Base-by-base conservation (phyloP, 2,329 filamentous ascomycete genomes). In the Ilyonectria mors-panacis region DNA sequence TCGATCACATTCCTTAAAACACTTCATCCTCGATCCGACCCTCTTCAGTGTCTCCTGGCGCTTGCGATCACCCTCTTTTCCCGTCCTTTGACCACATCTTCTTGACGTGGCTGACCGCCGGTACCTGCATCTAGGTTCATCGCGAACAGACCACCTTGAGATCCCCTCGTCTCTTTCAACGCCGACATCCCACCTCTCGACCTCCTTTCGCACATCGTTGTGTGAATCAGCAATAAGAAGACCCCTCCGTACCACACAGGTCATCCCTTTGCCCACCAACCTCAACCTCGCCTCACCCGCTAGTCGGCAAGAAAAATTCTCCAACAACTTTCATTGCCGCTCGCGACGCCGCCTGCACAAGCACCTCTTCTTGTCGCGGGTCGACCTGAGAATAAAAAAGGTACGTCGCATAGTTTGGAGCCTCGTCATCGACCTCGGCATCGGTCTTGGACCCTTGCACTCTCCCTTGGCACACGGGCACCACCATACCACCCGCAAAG, bases 131-230 rank as follows among this genome's bases (percentile, higher is more conserved):
- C 60, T 73, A 77, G 74, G 64, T 66, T 63, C 61, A 67, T 63
- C 68, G 72, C 70, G 76, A 76, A 76, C 74, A 76, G 74, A 76
- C 74, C 74, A 76, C 74, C 67, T 70, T 70, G 66, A 71, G 73
- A 76, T 75, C 74, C 74, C 70, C 68, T 73, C 67, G 50, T 39
- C 35, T 54, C 62, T 69, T 50, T 69, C 55, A 65, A 75, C 70
- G 63, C 67, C 67, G 59, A 71, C 65, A 67, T 70, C 70, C 69
- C 68, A 55, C 70, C 65, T 73, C 61, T 48, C 55, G 56, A 63
- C 67, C 39, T 63, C 45, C 45, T 28, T 55, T 45, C 30, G 54
- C 62, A 62, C 42, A 54, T 59, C 51, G 54, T 45, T 48, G 68
- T 63, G 66, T 71, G 65, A 67, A 69, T 63, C 61, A 61, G 51